These are phyloP conservation scores for Colletotrichum somersetense DNA, from an alignment of 2,329 filamentous ascomycete species.

Conservation along the genomic window DNA sequence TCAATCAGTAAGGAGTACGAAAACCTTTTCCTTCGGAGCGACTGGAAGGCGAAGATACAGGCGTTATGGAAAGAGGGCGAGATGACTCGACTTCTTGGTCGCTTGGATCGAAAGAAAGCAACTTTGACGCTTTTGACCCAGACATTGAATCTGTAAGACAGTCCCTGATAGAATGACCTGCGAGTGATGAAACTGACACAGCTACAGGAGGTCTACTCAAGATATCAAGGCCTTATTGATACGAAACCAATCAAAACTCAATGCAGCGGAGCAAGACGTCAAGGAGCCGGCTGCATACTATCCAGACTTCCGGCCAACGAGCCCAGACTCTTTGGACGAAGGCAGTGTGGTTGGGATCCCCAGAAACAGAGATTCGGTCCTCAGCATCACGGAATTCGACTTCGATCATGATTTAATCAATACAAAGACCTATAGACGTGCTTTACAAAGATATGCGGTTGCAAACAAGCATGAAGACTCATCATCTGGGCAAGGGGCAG, in stretches of 20 bases:
- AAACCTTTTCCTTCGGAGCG: conserved; percentile 23
- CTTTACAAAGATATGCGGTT: conserved; percentile 21
- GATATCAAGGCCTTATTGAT: conserved; percentile 30
- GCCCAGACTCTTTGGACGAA: conserved; percentile 1
- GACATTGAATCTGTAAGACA: conserved; percentile 31
- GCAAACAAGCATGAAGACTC: background rate
- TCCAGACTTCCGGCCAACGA: background rate
- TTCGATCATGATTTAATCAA: conserved; percentile 39
- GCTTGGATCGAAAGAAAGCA: conserved; percentile 37
- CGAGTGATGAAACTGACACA: background rate
- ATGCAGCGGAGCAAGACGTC: conserved; percentile 27
- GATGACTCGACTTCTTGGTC: conserved; percentile 27
- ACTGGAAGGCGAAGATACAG: conserved; percentile 27
- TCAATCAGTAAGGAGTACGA: conserved; percentile 37
- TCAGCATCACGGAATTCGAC: conserved; percentile 39
- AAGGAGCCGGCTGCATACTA: background rate
- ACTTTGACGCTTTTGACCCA: conserved; percentile 35
- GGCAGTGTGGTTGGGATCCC: background rate
- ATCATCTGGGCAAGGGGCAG: background rate
- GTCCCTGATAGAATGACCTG: too few relatives aligned
- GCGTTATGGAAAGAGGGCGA: conserved; percentile 38
- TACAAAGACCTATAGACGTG: conserved; percentile 30
- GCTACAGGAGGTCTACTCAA: conserved; percentile 27
- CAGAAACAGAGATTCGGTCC: conserved; percentile 32
- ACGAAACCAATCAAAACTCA: conserved; percentile 21